Evolutionary conservation across 2,329 filamentous ascomycete genomes (phyloP), one percentile per base, ranked within the genome.

Genomic region (Zasmidium citrigriseum): DNA sequence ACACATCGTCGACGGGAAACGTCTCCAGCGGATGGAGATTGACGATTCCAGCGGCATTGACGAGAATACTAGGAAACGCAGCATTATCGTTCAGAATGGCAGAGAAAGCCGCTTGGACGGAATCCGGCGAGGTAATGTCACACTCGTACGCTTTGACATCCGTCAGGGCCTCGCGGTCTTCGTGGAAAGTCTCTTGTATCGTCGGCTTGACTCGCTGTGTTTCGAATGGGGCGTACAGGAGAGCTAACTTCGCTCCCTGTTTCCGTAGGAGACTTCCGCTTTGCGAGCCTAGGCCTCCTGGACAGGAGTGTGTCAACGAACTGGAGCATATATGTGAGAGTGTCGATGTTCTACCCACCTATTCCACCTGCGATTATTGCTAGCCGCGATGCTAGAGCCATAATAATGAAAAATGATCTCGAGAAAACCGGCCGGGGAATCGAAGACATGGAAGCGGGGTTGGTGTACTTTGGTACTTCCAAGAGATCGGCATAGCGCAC

Each of bases 141-240:
- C 71, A 73, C 51, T 66, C 70, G 62, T 75, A 74, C 9, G 69
- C 60, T 44, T 60, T 63, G 49, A 73, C 59, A 14, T 64, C 22
- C 59, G 51, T 60, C 4, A 64, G 23, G 7, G 50, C 25, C 22
- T 65, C 51, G 18, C 60, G 16, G 45, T 68, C 56, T 22, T 59
- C 11, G 14, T 71, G 71, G 63, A 78, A 80, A 2, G 72, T 66
- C 1, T 69, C 52, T 14, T 71, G 66, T 18, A 81, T 69, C 0
- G 75, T 70, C 38, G 75, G 64, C 21, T 75, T 67, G 18, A 73
- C 72, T 9, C 71, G 70, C 27, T 68, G 55, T 1, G 75, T 72
- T 63, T 81, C 78, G 59, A 80, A 80, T 1, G 78, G 78, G 0
- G 78, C 78, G 52, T 80, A 80, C 0, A 81, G 68, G 14, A 81